Evolutionary conservation across 768 basidiomycete genomes (phyloP), one percentile per base, ranked within the genome.

Genomic region (Psilocybe azurescens): DNA sequence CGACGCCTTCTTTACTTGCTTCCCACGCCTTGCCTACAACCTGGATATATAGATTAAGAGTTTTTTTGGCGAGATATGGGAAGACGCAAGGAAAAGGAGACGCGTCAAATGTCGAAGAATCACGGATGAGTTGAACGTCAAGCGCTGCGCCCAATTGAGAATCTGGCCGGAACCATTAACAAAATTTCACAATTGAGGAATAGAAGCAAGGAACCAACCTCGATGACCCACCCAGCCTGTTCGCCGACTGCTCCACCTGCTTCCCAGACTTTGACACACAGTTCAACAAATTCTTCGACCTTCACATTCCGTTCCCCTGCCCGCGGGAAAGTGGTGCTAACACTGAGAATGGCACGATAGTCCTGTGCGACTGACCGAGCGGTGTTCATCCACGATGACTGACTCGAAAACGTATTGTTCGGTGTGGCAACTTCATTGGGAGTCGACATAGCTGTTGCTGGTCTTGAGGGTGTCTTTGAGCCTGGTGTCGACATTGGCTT

Each of bases 111-210:
- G 93, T 0, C 96, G 88, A 58, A 93, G 84, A 7, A 98, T 78
- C 8, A 88, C 86, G 62, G 90, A 90, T 0, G 93, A 96, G 70
- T 97, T 95, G 81, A 98, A 97, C 0, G 97, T 99, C 20, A 95
- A 83, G 20, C 90, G 88, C 8, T 94, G 95, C 1, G 94, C 91
- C 94, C 94, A 95, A 91, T 94, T 97, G 1, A 98, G 82, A 20
- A 94, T 84, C 91, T 93, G 72, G 36, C n/a, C 33, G 41, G 63
- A 20, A 53, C 49, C 46, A 32, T 30, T 50, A n/a, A 59, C 52
- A 60, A 33, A 56, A 30, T 32, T 20, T 32, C 28, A n/a, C 41
- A 29, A 57, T n/a, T 10, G 39, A 29, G 51, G n/a, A 32, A 10
- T 18, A 52, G 24, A 61, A 41, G 53, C 48, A 63, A 57, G 51